Conservation (phyloP, 2,329 filamentous ascomycete species). For the Pochonia chlamydosporia region DNA sequence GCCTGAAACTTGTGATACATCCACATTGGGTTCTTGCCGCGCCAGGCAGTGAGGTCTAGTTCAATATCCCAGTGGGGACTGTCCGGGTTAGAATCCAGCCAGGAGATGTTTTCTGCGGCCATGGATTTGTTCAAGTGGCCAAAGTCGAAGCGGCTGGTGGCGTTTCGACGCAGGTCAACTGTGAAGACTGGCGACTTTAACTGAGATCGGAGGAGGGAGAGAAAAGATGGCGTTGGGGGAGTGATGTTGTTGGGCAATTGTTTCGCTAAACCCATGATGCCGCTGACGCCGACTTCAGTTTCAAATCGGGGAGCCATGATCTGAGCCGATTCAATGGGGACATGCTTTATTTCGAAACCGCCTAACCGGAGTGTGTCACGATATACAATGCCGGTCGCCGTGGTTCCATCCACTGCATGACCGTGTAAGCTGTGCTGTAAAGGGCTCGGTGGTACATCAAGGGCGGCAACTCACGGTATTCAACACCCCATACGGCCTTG, state of each 20-base stretch:
- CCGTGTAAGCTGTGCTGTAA: neutral
- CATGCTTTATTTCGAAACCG: conserved; percentile 34
- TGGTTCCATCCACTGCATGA: conserved; percentile 35
- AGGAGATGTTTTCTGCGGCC: conserved; percentile 35
- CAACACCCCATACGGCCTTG: conserved; percentile 42
- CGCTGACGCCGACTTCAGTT: conserved; percentile 35
- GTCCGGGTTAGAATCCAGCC: conserved; percentile 28
- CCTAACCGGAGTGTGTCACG: conserved; percentile 44
- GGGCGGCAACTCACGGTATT: conserved; percentile 36
- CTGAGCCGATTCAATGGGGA: conserved; percentile 44
- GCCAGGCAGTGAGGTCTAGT: conserved; percentile 43
- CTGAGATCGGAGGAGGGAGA: conserved; percentile 36
- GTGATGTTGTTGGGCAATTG: conserved; percentile 36
- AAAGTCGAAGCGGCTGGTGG: conserved; percentile 45
- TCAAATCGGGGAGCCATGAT: conserved; percentile 38
- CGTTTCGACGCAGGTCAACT: conserved; percentile 42
- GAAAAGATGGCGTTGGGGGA: conserved; percentile 36
- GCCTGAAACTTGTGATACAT: conserved; percentile 41
- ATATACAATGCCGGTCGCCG: conserved; percentile 42
- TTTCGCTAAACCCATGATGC: conserved; percentile 48
- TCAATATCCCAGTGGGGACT: conserved; percentile 34
- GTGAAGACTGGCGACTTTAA: conserved; percentile 40
- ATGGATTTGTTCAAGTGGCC: conserved; percentile 38
- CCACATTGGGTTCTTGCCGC: conserved; percentile 43
- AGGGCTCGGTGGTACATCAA: neutral